These are phyloP conservation scores for Eremochloa ophiuroides DNA, from an alignment of 176 grass and related monocot genomes.

Conservation along the genomic window DNA sequence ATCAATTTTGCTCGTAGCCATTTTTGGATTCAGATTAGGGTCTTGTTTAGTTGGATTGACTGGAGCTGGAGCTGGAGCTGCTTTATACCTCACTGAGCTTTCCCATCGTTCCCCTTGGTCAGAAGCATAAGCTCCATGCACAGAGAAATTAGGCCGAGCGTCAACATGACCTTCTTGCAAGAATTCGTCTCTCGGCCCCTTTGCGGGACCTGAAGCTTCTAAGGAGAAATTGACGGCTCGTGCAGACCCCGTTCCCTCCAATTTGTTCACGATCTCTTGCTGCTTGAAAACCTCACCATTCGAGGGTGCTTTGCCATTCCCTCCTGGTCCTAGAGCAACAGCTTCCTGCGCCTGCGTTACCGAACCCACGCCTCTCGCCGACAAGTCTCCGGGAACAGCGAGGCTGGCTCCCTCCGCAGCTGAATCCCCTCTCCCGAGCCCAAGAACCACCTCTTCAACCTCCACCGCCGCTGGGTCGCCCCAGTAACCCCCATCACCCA, in stretches of 20 bases:
- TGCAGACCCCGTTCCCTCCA: not conserved
- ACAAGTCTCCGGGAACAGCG: conserved; percentile 1
- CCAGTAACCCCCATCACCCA: not conserved
- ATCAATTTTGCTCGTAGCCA: not conserved
- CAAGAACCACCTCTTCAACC: not conserved
- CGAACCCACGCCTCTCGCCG: conserved; percentile 13
- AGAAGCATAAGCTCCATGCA: conserved; percentile 19
- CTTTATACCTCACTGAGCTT: conserved; percentile 1
- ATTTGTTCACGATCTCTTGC: not conserved
- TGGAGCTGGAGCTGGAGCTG: not conserved
- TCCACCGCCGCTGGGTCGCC: not conserved
- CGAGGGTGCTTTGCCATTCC: not conserved
- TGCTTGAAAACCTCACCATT: conserved; percentile 13
- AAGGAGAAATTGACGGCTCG: conserved; percentile 11
- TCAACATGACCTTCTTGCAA: not conserved
- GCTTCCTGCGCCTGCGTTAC: not conserved
- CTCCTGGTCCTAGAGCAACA: not conserved
- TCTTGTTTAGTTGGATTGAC: conserved; percentile 5
- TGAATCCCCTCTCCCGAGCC: not conserved
- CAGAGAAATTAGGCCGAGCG: not conserved
- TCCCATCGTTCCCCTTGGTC: not conserved
- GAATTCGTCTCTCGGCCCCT: not conserved
- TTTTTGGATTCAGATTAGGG: not conserved
- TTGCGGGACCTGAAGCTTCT: conserved; percentile 23
- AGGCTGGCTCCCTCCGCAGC: not conserved